Evolutionary conservation across 306 rosid species (phyloP).

Genomic region (Castanea mollissima): DNA sequence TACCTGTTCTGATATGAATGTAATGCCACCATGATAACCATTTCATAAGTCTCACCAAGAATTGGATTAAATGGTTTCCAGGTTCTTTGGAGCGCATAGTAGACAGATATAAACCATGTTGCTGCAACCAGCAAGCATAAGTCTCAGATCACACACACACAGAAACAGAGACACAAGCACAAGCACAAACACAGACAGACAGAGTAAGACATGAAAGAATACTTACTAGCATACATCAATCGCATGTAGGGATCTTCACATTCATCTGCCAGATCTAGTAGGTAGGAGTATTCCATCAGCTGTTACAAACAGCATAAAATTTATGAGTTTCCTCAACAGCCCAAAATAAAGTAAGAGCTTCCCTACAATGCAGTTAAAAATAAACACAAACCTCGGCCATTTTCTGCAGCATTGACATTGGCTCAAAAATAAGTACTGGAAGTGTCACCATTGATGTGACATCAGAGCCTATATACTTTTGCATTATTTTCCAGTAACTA

Average conservation of each 20-base stretch:
- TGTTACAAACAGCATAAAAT: slow-evolving; percentile 31
- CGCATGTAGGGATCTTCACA: slow-evolving; percentile 90
- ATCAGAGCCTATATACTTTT: slow-evolving; percentile 85
- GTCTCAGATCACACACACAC: neutral
- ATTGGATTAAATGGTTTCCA: slow-evolving; percentile 99
- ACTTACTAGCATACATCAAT: slow-evolving; percentile 83
- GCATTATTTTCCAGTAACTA: slow-evolving; percentile 97
- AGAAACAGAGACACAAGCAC: neutral
- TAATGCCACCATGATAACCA: slow-evolving; percentile 70
- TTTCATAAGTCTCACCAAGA: slow-evolving; percentile 97
- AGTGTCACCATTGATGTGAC: slow-evolving; percentile 95
- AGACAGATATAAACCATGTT: slow-evolving; percentile 88
- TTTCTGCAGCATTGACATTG: slow-evolving; percentile 93
- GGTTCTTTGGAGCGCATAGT: slow-evolving; percentile 82
- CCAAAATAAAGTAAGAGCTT: slow-evolving; percentile 17
- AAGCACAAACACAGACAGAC: neutral
- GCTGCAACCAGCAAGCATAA: slow-evolving; percentile 54
- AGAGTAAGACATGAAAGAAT: neutral
- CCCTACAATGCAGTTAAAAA: neutral
- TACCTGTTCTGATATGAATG: slow-evolving; percentile 94
- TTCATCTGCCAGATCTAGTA: slow-evolving; percentile 83
- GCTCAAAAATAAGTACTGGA: slow-evolving; percentile 94
- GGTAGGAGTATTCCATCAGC: slow-evolving; percentile 93
- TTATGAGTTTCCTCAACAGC: slow-evolving; percentile 13
- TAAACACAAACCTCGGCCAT: slow-evolving; percentile 83